Conservation (phyloP, 192 early-diverging fungal genomes). For the Coemansia aciculifera region DNA sequence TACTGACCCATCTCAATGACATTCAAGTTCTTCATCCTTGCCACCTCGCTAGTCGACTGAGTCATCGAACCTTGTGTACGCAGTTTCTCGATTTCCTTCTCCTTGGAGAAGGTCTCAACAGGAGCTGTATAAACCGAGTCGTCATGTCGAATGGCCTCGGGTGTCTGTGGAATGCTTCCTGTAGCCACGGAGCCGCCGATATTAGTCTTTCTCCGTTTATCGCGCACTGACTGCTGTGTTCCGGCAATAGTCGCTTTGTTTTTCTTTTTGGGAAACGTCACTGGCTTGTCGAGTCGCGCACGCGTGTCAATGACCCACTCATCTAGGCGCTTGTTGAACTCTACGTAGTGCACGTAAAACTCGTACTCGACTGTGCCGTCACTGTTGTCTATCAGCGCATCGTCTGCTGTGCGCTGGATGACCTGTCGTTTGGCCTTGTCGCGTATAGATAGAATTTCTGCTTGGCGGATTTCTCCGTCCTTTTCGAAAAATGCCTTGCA, state of each 20-base stretch:
- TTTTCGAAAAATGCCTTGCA: slow-evolving; percentile 67
- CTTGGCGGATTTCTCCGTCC: slow-evolving; percentile 69
- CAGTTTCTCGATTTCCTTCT: slow-evolving; percentile 95
- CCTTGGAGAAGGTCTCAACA: slow-evolving; percentile 74
- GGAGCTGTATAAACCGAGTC: slow-evolving; percentile 48
- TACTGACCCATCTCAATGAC: slow-evolving; percentile 88
- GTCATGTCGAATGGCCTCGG: slow-evolving; percentile 44
- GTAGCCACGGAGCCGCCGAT: slow-evolving; percentile 47
- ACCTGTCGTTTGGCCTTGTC: slow-evolving; percentile 49
- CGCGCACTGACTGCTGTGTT: slow-evolving; percentile 37
- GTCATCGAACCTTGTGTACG: slow-evolving; percentile 95
- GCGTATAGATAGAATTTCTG: slow-evolving; percentile 83
- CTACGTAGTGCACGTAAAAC: slow-evolving; percentile 96
- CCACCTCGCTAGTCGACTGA: slow-evolving; percentile 89
- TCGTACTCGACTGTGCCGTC: slow-evolving; percentile 55
- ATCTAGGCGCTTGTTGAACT: slow-evolving; percentile 98
- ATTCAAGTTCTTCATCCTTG: slow-evolving; percentile 94
- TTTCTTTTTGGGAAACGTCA: slow-evolving; percentile 72
- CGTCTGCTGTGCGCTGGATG: slow-evolving; percentile 48
- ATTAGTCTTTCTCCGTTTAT: slow-evolving; percentile 56
- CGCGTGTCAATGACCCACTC: slow-evolving; percentile 83
- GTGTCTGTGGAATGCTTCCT: slow-evolving; percentile 48
- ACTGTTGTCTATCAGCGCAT: slow-evolving; percentile 45
- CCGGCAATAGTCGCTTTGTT: slow-evolving; percentile 38
- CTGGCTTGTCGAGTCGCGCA: slow-evolving; percentile 65